These are phyloP conservation scores for Agaricus bisporus DNA, from an alignment of 768 basidiomycete species.

Conservation along the genomic window DNA sequence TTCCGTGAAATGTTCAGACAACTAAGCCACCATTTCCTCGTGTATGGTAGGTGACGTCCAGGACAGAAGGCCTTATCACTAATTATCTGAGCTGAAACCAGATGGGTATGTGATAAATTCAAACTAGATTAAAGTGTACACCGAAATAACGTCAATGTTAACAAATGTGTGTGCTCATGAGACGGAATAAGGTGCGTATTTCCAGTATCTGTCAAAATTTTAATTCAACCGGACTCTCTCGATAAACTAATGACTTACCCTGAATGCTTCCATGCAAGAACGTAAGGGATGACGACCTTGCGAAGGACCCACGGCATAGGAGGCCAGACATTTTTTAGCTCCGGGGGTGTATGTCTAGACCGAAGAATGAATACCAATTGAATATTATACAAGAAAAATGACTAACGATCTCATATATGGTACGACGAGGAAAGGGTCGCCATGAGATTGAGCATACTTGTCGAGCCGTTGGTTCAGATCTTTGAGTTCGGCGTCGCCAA, in stretches of 20 bases:
- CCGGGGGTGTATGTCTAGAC: constrained; percentile 1
- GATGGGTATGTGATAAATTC: no score
- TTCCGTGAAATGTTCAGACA: no score
- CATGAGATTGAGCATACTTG: not conserved
- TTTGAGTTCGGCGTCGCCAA: not conserved
- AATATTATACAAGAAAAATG: not conserved
- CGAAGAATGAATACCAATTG: not conserved
- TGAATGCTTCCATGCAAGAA: constrained; percentile 1
- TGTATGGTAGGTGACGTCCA: no score
- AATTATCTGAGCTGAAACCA: no score
- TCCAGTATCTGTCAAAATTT: not conserved
- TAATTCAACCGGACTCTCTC: not conserved
- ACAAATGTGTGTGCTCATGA: not conserved
- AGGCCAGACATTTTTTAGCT: not conserved
- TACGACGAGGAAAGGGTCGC: constrained; percentile 3
- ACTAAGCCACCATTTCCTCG: no score
- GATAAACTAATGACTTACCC: not conserved
- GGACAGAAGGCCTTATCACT: no score
- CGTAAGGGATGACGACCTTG: not conserved
- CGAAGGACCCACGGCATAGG: constrained; percentile 3
- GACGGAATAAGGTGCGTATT: constrained; percentile 3
- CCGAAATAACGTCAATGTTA: no score
- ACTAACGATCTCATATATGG: constrained; percentile 6
- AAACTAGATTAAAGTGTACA: no score
- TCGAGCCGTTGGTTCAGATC: not conserved